These are phyloP conservation scores for Fraxinus cuspidata DNA, from an alignment of 257 asterid genomes.

Conservation along the genomic window DNA sequence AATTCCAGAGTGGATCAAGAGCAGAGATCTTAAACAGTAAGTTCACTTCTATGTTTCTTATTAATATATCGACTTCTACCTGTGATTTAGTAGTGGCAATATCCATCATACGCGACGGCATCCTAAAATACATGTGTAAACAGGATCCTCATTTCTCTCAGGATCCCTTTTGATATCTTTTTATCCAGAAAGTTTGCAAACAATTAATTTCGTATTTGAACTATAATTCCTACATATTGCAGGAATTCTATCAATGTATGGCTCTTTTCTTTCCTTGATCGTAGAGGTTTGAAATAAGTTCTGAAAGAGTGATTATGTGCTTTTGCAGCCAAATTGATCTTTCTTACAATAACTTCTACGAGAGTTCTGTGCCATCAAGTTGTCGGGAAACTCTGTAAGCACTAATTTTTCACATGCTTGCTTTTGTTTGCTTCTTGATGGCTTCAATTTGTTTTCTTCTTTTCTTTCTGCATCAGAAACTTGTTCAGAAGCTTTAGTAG, in stretches of 20 bases:
- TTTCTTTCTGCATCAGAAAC: constrained; percentile 45
- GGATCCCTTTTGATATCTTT: not conserved
- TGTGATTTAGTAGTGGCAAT: not conserved
- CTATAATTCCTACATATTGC: too few relatives aligned
- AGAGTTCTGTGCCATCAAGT: constrained; percentile 35
- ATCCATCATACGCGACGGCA: not conserved
- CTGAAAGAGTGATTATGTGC: constrained; percentile 8
- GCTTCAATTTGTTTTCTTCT: constrained; percentile 1
- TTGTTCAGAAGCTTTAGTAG: constrained; percentile 52
- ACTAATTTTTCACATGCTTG: not conserved
- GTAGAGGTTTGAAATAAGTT: not conserved
- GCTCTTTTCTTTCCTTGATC: not conserved
- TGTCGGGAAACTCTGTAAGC: constrained; percentile 57
- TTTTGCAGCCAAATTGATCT: constrained; percentile 51
- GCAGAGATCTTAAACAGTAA: constrained; percentile 32
- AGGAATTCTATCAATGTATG: too few relatives aligned
- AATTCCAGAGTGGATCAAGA: constrained; percentile 43
- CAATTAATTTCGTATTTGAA: not conserved
- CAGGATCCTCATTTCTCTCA: not conserved
- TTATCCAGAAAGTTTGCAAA: not conserved
- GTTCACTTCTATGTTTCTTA: constrained; percentile 14
- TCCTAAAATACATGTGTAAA: not conserved
- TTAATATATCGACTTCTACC: not conserved
- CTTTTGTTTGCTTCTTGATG: constrained; percentile 3
- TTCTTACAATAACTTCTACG: constrained; percentile 55